Evolutionary conservation across 1,284 basidiomycete species (phyloP).

Genomic region (Leccinum subrobustum): DNA sequence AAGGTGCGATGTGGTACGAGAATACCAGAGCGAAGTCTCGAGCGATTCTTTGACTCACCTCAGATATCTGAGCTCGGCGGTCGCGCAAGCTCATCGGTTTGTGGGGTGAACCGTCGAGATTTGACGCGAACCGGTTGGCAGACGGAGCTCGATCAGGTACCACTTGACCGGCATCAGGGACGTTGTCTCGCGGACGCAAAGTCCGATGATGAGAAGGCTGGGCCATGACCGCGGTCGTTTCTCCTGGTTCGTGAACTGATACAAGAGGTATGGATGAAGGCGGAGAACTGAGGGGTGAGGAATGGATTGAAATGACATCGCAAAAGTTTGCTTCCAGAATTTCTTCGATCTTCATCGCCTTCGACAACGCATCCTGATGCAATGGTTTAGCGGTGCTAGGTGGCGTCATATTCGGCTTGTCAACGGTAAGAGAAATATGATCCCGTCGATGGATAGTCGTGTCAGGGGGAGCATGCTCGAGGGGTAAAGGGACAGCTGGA

Average conservation of each 20-base stretch:
- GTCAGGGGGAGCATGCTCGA: neutral
- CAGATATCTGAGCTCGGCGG: slow-evolving; percentile 31
- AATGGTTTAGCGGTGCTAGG: neutral
- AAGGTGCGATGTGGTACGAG: neutral
- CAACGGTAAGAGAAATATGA: neutral
- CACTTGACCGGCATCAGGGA: neutral
- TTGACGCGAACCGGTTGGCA: slow-evolving; percentile 1
- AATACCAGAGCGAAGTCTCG: neutral
- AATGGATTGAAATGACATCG: slow-evolving; percentile 18
- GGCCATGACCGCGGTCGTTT: neutral
- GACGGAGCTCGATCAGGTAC: neutral
- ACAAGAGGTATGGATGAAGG: slow-evolving; percentile 3
- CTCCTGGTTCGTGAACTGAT: neutral
- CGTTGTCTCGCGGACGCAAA: neutral
- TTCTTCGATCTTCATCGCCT: slow-evolving; percentile 25
- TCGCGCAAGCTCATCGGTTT: slow-evolving; percentile 32
- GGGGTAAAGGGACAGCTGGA: neutral
- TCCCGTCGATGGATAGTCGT: neutral
- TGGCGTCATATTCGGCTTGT: neutral
- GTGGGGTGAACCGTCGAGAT: slow-evolving; percentile 13
- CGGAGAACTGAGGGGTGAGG: slow-evolving; percentile 20
- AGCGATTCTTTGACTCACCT: slow-evolving; percentile 17
- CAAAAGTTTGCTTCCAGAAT: neutral
- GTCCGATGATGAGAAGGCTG: neutral
- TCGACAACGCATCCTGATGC: slow-evolving; percentile 1